Evolutionary conservation across 2,329 filamentous ascomycete genomes (phyloP), one percentile per base, ranked within the genome.

Genomic region (Stachybotrys chlorohalonatus): DNA sequence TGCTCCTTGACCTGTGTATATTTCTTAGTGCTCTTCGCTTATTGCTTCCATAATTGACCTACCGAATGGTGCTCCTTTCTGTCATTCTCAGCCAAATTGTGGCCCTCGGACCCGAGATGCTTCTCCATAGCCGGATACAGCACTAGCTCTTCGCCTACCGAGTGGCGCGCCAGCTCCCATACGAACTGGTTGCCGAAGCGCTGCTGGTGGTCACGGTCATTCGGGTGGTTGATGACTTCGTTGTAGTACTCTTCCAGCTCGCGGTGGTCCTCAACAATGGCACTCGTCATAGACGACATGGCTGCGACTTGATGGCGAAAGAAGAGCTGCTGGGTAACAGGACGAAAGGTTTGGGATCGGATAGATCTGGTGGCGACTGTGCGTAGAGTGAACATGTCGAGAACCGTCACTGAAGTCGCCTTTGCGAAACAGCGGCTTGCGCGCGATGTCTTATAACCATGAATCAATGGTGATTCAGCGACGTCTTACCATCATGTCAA

Each of bases 51-150:
- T 11, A 45, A 17, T 24, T 5, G 7, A 53, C 60, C n/a, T 62
- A 77, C 76, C 15, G 62, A 58, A 49, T 75, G 73, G 59, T 80
- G 76, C 56, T 79, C 73, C 3, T 67, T 59, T 9, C 78, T 71
- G 60, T 82, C 77, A 49, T 72, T 71, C 13, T 78, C 72, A 0
- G 77, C 75, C 58, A 78, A 64, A 2, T 64, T 58, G 39, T 70
- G 68, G 49, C 79, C 78, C 48, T 70, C 59, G 1, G 68, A 63
- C 1, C 70, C 64, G 16, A 82, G 58, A 53, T 78, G 64, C 55
- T 75, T 73, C 60, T 81, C 76, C 16, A 83, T 67, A 1, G 75
- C 78, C 0, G 80, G 80, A 56, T 82, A 82, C 1, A 83, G 68
- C 9, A 83, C 68, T 0, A 79, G 61, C 58, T 80, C 75, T 56